phyloP scores from a whole-genome alignment of 495 filamentous ascomycete genomes.

The Chlorociboria aeruginascens region DNA sequence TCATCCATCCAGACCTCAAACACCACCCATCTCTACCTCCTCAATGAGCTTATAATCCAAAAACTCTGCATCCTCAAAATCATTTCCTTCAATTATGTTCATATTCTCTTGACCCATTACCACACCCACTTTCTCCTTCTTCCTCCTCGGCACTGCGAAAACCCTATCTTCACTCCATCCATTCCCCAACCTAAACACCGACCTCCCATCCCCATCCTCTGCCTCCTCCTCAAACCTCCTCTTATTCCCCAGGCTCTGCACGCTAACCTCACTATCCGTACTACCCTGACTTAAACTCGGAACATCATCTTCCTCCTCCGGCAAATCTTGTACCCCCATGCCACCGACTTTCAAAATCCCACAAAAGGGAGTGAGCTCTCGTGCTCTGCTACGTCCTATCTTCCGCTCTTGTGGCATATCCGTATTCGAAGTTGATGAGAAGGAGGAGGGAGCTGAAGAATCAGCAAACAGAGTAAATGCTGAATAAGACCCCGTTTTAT shows the following conservation, averaged over 20 bases:
- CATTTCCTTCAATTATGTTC: constrained; percentile 15
- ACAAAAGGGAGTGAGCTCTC: constrained; percentile 66
- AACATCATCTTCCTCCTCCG: constrained; percentile 12
- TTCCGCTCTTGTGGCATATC: background rate
- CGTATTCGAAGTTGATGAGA: background rate
- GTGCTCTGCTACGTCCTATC: constrained; percentile 20
- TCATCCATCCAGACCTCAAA: too few relatives aligned
- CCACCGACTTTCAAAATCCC: constrained; percentile 57
- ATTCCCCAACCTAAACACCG: constrained; percentile 1
- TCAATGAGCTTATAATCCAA: constrained; percentile 24
- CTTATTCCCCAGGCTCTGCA: constrained; percentile 8
- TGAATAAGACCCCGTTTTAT: constrained; percentile 56
- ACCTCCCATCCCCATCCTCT: background rate
- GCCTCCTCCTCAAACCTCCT: constrained; percentile 17
- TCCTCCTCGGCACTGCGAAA: constrained; percentile 16
- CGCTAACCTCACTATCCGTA: constrained; percentile 7
- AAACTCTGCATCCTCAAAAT: constrained; percentile 44
- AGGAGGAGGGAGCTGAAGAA: background rate
- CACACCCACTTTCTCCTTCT: constrained; percentile 14
- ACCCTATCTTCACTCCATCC: background rate
- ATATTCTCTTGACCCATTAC: constrained; percentile 17
- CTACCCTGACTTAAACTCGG: constrained; percentile 11
- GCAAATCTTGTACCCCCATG: constrained; percentile 10
- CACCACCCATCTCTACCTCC: constrained; percentile 18
- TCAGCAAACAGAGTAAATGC: constrained; percentile 34